Percentiles rank a stretch among this genome's conserved stretches.
Evolutionary conservation across 495 filamentous ascomycete species (phyloP).

Genomic region (Aspergillus biplanus): DNA sequence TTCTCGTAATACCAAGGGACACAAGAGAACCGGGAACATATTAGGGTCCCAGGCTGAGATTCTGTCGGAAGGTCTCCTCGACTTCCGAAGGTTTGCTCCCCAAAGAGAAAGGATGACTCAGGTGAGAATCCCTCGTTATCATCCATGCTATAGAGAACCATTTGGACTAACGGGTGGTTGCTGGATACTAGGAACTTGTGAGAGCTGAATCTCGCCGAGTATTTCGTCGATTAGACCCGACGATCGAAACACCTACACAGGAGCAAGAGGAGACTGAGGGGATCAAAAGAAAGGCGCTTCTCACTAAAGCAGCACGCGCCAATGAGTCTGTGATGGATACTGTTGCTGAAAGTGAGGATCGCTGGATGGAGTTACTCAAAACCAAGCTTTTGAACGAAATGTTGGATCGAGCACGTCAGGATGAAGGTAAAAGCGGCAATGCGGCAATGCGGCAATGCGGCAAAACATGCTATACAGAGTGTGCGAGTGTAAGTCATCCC

Average conservation of each 20-base stretch:
- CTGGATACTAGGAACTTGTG: neutral
- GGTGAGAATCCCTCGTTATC: neutral
- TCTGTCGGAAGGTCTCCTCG: neutral
- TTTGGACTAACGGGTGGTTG: neutral
- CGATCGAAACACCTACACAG: neutral
- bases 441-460: neutral
- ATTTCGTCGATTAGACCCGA: neutral
- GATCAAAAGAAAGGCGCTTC: neutral
- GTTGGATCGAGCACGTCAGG: conserved; percentile 2
- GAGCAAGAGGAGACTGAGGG: neutral
- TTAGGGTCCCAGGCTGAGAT: neutral
- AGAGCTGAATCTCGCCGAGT: neutral
- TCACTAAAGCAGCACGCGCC: neutral
- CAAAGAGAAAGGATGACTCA: neutral
- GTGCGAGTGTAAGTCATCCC: conserved; percentile 7
- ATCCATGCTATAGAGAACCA: neutral
- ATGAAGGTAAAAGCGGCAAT: neutral
- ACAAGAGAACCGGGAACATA: neutral
- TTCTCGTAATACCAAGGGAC: neutral
- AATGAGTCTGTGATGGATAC: conserved; percentile 1
- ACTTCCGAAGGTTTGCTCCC: neutral
- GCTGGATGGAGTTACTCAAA: conserved; percentile 14
- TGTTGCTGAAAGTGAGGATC: neutral
- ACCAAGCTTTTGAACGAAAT: conserved; percentile 8
- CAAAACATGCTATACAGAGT: neutral